These are phyloP conservation scores for Quercus glauca DNA, from an alignment of 306 rosid species.

Conservation along the genomic window DNA sequence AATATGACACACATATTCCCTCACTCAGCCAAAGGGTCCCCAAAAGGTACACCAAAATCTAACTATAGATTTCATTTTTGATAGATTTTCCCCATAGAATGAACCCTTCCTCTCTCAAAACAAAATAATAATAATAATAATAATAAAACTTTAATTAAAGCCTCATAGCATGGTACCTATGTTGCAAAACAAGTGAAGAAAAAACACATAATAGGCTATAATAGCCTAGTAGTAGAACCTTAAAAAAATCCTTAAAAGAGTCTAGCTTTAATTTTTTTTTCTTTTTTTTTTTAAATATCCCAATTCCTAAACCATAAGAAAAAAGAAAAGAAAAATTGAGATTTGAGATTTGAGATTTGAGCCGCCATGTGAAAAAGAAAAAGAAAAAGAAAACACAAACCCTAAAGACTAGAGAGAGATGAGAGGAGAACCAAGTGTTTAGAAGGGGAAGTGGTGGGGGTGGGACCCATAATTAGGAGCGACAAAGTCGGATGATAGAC, in stretches of 20 bases:
- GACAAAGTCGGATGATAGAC: neutral
- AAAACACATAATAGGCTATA: too few species aligned
- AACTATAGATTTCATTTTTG: conserved; percentile 7
- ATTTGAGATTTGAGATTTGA: too few species aligned
- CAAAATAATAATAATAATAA: too few species aligned
- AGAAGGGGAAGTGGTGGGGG: neutral
- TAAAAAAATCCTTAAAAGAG: neutral
- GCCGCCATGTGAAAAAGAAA: neutral
- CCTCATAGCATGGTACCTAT: neutral
- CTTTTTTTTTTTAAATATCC: too few species aligned
- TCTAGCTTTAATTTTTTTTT: too few species aligned
- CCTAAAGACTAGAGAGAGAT: neutral
- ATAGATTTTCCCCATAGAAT: neutral
- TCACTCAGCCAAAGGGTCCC: neutral
- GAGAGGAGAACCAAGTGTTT: neutral
- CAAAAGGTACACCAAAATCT: conserved; percentile 25
- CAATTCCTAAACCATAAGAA: too few species aligned
- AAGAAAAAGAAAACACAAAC: neutral
- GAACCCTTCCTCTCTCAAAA: too few species aligned
- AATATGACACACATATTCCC: neutral
- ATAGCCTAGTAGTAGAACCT: neutral
- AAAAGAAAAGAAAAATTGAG: too few species aligned
- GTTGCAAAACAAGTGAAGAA: neutral
- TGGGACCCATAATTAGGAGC: conserved; percentile 9
- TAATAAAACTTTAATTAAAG: neutral